Conservation (phyloP, 108 stramenopile genomes). For the Schizochytrium sp. region DNA sequence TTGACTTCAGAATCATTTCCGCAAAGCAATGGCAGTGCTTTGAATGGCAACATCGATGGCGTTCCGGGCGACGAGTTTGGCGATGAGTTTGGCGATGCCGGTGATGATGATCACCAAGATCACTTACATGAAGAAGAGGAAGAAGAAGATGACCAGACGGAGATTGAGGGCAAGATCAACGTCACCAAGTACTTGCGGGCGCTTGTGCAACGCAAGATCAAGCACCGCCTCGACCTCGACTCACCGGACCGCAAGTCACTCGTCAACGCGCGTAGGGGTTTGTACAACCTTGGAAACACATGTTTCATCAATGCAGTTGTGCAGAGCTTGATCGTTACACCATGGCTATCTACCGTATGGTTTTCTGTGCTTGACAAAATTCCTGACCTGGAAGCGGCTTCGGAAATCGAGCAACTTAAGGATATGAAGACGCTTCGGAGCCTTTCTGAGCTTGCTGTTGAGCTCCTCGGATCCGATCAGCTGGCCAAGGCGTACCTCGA, state of each 20-base stretch:
- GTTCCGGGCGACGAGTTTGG: too few species aligned
- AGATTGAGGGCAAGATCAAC: neutral
- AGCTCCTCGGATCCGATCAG: slow-evolving; percentile 21
- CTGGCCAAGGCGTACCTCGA: slow-evolving; percentile 35
- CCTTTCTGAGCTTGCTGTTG: neutral
- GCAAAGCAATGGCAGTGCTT: too few species aligned
- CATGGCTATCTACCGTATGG: slow-evolving; percentile 22
- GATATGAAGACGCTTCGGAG: slow-evolving; percentile 4
- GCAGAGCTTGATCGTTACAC: slow-evolving; percentile 2
- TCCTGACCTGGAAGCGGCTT: neutral
- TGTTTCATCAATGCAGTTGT: slow-evolving; percentile 60
- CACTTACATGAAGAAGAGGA: too few species aligned
- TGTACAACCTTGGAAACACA: slow-evolving; percentile 61
- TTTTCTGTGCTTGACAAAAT: slow-evolving; percentile 7
- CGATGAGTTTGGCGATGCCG: too few species aligned
- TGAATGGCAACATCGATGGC: too few species aligned
- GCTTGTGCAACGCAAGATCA: slow-evolving; percentile 19
- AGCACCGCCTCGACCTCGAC: slow-evolving; percentile 27
- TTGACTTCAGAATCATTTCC: too few species aligned
- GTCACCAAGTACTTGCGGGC: neutral
- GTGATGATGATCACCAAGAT: too few species aligned
- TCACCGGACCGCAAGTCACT: neutral
- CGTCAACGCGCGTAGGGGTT: neutral
- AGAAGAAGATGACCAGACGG: neutral
- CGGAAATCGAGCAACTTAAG: neutral